Conservation (phyloP, 306 rosid genomes). For the barrel medic (Medicago truncatula) region MtrunA17r5.0-ANR NC_053042.1:602001-602500, state of each 20-base stretch:
- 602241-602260: background rate
- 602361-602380: background rate
- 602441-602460: constrained; percentile 72
- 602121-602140: background rate
- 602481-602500: constrained; percentile 74
- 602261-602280: background rate
- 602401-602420: constrained; percentile 53
- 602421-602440: constrained; percentile 74
- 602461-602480: constrained; percentile 77
- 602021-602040: background rate
- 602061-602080: background rate
- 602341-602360: constrained; percentile 6
- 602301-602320: background rate
- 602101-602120: background rate
- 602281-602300: background rate
- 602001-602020: background rate
- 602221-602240: background rate
- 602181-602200: background rate
- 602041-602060: background rate
- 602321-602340: background rate
- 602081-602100: background rate
- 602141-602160: constrained; percentile 5
- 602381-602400: background rate
- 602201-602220: background rate
- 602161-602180: background rate